Base-by-base conservation (phyloP, 305 asterid genomes). In the Rubia tinctorum region DNA sequence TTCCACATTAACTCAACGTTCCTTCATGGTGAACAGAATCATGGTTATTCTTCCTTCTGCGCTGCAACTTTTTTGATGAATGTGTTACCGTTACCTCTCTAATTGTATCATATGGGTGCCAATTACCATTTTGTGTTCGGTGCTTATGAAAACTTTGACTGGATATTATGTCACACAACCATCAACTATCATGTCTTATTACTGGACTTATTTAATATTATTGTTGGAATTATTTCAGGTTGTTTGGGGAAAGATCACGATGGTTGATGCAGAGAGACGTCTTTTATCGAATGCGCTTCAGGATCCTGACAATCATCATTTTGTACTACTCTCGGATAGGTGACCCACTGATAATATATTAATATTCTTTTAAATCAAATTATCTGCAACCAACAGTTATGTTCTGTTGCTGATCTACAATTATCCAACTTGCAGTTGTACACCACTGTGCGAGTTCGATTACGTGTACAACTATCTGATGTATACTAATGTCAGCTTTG, bases 231-330 rank as follows among this genome's bases (percentile, higher is more conserved):
- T 69, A 73, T 60, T 88, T 79, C 90, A 95, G 99, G 99, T 95
- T 43, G 91, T 58, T 12, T 95, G 99, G 99, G 99, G 99, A 58
- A 92, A 81, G 86, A 91, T 92, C 77, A 92, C 99, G 45, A 95
- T 95, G 99, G 96, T 95, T 76, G 96, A 95, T 82, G 99, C 99
- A 79, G 99, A 95, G 87, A 92, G 84, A 80, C 86, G 98, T 69
- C 98, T 95, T 76, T 80, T 95, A 81, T 94, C 83, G 22, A 80
- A 91, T 85, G 97, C 98, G n/a, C 93, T 95, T 17, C 82, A 82
- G 71, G 99, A 95, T 80, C 86, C 91, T 70, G 93, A 87, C 75
- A 95, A 95, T 79, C 89, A 81, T 75, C 98, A 92, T 62, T 95
- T 95, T 76, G 89, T 95, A 56, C 89, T 95, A 71, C 93, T 95